These are phyloP conservation scores for Vickermania ingenoplastis DNA, from an alignment of 208 protist species.

Conservation along the genomic window DNA sequence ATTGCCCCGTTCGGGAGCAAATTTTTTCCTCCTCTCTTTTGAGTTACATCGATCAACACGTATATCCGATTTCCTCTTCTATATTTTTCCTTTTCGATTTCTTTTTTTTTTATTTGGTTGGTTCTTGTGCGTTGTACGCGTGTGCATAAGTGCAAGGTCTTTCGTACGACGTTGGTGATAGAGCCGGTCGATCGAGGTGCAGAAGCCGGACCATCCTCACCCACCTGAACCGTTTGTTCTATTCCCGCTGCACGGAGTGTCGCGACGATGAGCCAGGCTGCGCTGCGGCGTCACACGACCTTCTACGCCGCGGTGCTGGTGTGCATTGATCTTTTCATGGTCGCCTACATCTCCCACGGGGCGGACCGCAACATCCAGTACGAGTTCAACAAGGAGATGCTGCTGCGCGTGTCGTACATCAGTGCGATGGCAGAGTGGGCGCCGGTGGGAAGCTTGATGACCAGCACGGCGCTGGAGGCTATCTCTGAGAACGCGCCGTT, in stretches of 20 bases:
- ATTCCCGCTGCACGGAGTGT: too few species aligned
- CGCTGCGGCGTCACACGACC: background rate
- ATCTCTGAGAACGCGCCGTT: background rate
- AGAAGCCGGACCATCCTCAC: too few species aligned
- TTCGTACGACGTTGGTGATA: too few species aligned
- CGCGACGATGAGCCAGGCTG: background rate
- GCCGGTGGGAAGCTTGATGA: background rate
- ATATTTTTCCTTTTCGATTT: slow-evolving; percentile 7
- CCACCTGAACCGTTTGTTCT: too few species aligned
- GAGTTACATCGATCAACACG: slow-evolving; percentile 1
- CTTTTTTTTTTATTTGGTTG: background rate
- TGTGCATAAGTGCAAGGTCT: too few species aligned
- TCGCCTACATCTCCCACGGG: background rate
- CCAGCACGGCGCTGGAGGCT: background rate
- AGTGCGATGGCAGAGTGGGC: background rate
- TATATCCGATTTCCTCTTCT: slow-evolving; percentile 1
- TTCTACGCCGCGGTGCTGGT: background rate
- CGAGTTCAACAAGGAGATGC: background rate
- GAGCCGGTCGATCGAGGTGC: too few species aligned
- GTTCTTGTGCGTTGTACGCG: too few species aligned
- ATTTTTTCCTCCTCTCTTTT: slow-evolving; percentile 3
- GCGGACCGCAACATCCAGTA: background rate
- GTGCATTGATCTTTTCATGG: background rate
- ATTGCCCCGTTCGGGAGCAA: background rate
- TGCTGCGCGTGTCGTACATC: background rate